phyloP scores from a whole-genome alignment of 1,284 basidiomycete genomes.

The Hemileia vastatrix region DNA sequence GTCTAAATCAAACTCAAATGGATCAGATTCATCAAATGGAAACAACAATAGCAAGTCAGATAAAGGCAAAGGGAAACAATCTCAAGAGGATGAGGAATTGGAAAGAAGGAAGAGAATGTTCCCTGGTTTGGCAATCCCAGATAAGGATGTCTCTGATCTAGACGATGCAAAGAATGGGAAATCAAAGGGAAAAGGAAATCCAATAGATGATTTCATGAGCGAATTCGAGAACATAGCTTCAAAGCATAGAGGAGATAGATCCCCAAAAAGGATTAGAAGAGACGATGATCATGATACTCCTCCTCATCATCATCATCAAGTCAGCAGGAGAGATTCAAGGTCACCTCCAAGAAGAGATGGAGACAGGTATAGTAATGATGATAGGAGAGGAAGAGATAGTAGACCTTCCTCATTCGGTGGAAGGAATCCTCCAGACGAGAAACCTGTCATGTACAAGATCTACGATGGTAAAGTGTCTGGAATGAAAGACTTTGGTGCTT shows the following conservation, averaged over 20 bases:
- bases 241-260: slow-evolving; percentile 51
- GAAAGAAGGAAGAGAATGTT: slow-evolving; percentile 76
- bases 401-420: slow-evolving; percentile 9
- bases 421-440: slow-evolving; percentile 55
- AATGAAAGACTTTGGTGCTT: slow-evolving; percentile 90
- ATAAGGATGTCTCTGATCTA: slow-evolving; percentile 52
- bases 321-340: slow-evolving; percentile 24
- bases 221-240: slow-evolving; percentile 60
- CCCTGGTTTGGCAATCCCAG: slow-evolving; percentile 76
- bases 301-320: slow-evolving; percentile 45
- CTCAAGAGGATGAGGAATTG: slow-evolving; percentile 50
- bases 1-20: slow-evolving; percentile 47
- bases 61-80: slow-evolving; percentile 47
- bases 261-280: slow-evolving; percentile 54
- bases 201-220: slow-evolving; percentile 77
- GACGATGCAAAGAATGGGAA: slow-evolving; percentile 24
- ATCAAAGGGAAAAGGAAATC: slow-evolving; percentile 50
- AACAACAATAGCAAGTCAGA: slow-evolving; percentile 27
- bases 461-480: slow-evolving; percentile 77
- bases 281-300: slow-evolving; percentile 48
- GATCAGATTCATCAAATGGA: slow-evolving; percentile 25
- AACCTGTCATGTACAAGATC: slow-evolving; percentile 83
- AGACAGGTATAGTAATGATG: slow-evolving; percentile 43
- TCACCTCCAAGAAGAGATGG: slow-evolving; percentile 47
- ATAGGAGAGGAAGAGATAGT: slow-evolving; percentile 26